Percentiles rank a stretch among this genome's conserved stretches.
phyloP scores from a whole-genome alignment of 2,329 filamentous ascomycete species.

The Teratosphaeria epicoccoides region DNA sequence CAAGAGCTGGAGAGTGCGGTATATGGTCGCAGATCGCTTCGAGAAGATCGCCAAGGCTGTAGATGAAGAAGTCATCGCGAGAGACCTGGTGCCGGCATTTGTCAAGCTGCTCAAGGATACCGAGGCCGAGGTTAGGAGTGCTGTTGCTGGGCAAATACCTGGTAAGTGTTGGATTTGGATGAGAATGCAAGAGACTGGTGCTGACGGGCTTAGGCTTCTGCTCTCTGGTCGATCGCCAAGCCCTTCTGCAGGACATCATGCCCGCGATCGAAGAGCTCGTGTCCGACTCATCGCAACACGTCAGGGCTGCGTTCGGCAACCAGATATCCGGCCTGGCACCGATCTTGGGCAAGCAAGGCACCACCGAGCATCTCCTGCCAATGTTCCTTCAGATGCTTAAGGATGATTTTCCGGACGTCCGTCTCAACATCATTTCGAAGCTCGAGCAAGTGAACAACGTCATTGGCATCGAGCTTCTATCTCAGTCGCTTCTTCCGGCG shows the following conservation, averaged over 20 bases:
- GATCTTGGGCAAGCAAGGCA: conserved; percentile 97
- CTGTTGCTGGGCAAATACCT: conserved; percentile 93
- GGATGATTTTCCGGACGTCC: conserved; percentile 96
- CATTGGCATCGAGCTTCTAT: conserved; percentile 93
- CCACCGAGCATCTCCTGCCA: conserved; percentile 87
- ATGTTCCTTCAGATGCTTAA: conserved; percentile 99
- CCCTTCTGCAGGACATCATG: conserved; percentile 92
- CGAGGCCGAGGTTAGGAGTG: conserved; percentile 93
- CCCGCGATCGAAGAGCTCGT: conserved; percentile 91
- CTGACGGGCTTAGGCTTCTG: conserved; percentile 61
- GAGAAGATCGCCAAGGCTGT: conserved; percentile 99
- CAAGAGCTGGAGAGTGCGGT: conserved; percentile 98
- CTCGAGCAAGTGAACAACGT: conserved; percentile 97
- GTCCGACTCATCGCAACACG: conserved; percentile 91
- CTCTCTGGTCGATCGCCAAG: conserved; percentile 72
- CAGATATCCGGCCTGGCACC: conserved; percentile 95
- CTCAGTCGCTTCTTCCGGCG: conserved; percentile 88
- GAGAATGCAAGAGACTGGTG: no score
- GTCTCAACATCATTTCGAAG: conserved; percentile 99
- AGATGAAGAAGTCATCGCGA: conserved; percentile 86
- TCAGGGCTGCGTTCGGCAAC: conserved; percentile 85
- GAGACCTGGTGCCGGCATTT: conserved; percentile 91
- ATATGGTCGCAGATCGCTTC: conserved; percentile 98
- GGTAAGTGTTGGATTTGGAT: conserved; percentile 35
- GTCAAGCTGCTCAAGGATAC: conserved; percentile 97